These are phyloP conservation scores for Aureobasidium sp. DNA, from an alignment of 2,329 filamentous ascomycete genomes.

Conservation along the genomic window DNA sequence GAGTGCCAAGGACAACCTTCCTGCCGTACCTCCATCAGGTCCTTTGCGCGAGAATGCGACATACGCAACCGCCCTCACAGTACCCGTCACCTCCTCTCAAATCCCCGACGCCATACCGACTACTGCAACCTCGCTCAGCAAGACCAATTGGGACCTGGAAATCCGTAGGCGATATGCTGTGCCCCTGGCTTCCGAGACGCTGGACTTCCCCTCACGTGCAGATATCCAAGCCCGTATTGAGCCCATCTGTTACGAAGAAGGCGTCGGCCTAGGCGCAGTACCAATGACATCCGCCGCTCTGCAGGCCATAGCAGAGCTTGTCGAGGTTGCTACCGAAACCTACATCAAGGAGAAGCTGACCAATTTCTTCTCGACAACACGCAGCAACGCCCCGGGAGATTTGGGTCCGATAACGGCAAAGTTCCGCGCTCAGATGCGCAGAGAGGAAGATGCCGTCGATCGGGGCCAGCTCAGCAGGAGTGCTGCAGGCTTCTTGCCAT, in stretches of 20 bases:
- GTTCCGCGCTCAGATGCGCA: constrained; percentile 64
- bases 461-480: constrained; percentile 68
- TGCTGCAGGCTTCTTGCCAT: constrained; percentile 66
- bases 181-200: constrained; percentile 51
- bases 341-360: constrained; percentile 54
- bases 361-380: constrained; percentile 45
- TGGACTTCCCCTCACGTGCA: constrained; percentile 52
- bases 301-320: constrained; percentile 47
- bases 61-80: constrained; percentile 11
- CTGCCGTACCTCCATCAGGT: not conserved
- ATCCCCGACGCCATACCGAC: constrained; percentile 9
- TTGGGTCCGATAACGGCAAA: constrained; percentile 62
- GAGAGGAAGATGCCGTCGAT: constrained; percentile 64
- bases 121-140: constrained; percentile 15
- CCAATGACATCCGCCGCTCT: constrained; percentile 18
- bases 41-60: constrained; percentile 1
- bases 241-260: constrained; percentile 58
- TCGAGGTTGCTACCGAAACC: constrained; percentile 53
- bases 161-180: constrained; percentile 56
- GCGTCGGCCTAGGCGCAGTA: constrained; percentile 28
- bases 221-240: constrained; percentile 52
- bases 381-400: constrained; percentile 42
- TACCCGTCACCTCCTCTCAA: constrained; percentile 1
- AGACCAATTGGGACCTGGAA: constrained; percentile 53
- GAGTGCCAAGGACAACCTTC: constrained; percentile 19